Evolutionary conservation across 202 grass and related monocot species (phyloP), one percentile per base, ranked within the genome.

Genomic region (Setaria italica): DNA sequence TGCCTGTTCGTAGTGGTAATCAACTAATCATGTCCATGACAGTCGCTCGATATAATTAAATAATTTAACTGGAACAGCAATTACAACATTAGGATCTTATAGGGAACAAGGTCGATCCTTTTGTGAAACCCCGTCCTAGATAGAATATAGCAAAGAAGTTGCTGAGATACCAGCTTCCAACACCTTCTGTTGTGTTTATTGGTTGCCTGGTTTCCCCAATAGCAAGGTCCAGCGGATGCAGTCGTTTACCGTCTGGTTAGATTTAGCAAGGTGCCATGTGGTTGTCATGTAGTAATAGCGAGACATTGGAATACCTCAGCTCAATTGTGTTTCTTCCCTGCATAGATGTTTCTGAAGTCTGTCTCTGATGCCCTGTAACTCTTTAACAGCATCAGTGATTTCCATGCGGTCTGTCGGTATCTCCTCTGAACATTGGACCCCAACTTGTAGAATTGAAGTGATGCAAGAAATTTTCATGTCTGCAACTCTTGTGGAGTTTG

Each of bases 401-500:
- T 81, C 47, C 73, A 64, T 25, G 7, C 84, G 66, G 42, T 82
- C 82, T 33, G 17, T 85, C 46, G 90, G 84, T 2, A 9, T 62
- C 62, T 82, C 87, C n/a, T 74, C 67, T 2, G 84, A 89, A 42
- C 90, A 92, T 0, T 2, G 64, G 12, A 92, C 66, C 5, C 87
- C 87, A 47, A 89, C 42, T 21, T 32, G 41, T 4, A 89, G 56
- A 64, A 89, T 25, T 0, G 87, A 89, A 37, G 63, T 2, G n/a
- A 85, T 54, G 32, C 81, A 89, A 2, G 54, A 7, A 74, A 62
- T 85, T 70, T 19, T 70, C 34, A 14, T 56, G 5, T 79, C 87
- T 62, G 41, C 32, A 5, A 6, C 76, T 19, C 25, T 29, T 5
- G 37, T 13, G 6, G 37, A 79, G 19, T 16, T 79, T 16, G 46